These are phyloP conservation scores for Mollisia scopiformis DNA, from an alignment of 2,329 filamentous ascomycete species.

Conservation along the genomic window DNA sequence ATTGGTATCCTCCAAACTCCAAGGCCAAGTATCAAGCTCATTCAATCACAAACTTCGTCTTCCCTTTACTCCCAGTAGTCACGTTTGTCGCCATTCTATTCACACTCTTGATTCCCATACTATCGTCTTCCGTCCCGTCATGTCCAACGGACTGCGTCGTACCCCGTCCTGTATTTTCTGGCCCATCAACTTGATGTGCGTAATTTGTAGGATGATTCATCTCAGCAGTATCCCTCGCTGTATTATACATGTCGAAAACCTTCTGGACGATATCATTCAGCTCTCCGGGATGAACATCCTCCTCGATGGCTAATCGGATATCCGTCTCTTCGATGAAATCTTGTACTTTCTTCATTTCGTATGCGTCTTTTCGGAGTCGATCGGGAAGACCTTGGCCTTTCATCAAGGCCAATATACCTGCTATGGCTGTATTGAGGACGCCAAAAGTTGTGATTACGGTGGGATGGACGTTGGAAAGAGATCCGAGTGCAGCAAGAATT, in stretches of 20 bases:
- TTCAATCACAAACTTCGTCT: slow-evolving; percentile 9
- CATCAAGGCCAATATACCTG: slow-evolving; percentile 60
- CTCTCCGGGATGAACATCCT: slow-evolving; percentile 23
- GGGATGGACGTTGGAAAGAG: slow-evolving; percentile 50
- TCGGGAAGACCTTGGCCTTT: slow-evolving; percentile 55
- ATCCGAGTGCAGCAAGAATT: slow-evolving; percentile 48
- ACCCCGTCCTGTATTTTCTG: not conserved
- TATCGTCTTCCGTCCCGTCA: not conserved
- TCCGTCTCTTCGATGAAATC: slow-evolving; percentile 60
- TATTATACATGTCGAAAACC: slow-evolving; percentile 32
- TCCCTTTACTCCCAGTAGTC: not conserved
- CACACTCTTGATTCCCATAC: not conserved
- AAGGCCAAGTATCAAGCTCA: not conserved
- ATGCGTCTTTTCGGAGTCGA: slow-evolving; percentile 48
- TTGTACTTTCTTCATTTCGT: slow-evolving; percentile 49
- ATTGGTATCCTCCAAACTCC: not conserved
- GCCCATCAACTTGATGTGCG: slow-evolving; percentile 25
- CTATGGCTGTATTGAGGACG: slow-evolving; percentile 64
- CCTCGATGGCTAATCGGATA: slow-evolving; percentile 42
- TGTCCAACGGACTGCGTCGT: not conserved
- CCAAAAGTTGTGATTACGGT: slow-evolving; percentile 59
- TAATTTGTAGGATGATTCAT: slow-evolving; percentile 32
- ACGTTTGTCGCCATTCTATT: not conserved
- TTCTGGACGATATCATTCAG: slow-evolving; percentile 26
- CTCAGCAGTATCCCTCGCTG: slow-evolving; percentile 32